Evolutionary conservation across 495 filamentous ascomycete genomes (phyloP).

Genomic region (Xylaria cubensis): DNA sequence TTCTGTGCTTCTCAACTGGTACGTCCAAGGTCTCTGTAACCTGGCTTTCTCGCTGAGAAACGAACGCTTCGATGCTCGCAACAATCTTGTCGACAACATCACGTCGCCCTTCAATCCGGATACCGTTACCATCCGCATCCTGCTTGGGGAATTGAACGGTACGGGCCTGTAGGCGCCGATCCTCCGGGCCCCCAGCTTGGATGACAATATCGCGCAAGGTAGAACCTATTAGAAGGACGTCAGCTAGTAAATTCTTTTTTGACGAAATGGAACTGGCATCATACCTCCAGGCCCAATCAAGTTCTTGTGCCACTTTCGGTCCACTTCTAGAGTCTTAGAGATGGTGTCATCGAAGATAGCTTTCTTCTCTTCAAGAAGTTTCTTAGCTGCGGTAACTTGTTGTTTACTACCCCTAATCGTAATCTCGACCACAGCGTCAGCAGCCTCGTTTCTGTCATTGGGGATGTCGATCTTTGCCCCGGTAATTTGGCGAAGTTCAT

Average conservation of each 20-base stretch:
- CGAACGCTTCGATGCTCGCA: conserved; percentile 76
- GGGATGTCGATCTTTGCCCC: conserved; percentile 92
- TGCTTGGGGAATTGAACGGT: conserved; percentile 89
- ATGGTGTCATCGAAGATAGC: conserved; percentile 86
- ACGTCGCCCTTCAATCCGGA: conserved; percentile 83
- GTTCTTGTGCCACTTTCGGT: conserved; percentile 87
- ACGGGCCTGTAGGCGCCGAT: conserved; percentile 77
- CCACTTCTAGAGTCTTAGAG: conserved; percentile 81
- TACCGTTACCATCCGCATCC: conserved; percentile 78
- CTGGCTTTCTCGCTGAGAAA: conserved; percentile 79
- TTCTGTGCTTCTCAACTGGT: conserved; percentile 83
- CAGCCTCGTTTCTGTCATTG: conserved; percentile 60
- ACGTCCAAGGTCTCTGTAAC: conserved; percentile 78
- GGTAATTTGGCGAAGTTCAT: conserved; percentile 80
- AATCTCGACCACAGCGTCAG: conserved; percentile 77
- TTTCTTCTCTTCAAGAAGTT: conserved; percentile 81
- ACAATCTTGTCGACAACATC: conserved; percentile 89
- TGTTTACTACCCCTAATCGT: conserved; percentile 88
- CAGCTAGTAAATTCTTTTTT: background rate
- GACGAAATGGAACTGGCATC: background rate
- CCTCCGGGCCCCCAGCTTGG: conserved; percentile 86
- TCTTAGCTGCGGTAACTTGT: conserved; percentile 88
- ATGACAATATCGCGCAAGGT: conserved; percentile 87
- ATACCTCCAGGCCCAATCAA: conserved; percentile 89
- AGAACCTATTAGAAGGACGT: conserved; percentile 66